Evolutionary conservation across 2,329 filamentous ascomycete genomes (phyloP).

Genomic region (Diaporthe vexans): DNA sequence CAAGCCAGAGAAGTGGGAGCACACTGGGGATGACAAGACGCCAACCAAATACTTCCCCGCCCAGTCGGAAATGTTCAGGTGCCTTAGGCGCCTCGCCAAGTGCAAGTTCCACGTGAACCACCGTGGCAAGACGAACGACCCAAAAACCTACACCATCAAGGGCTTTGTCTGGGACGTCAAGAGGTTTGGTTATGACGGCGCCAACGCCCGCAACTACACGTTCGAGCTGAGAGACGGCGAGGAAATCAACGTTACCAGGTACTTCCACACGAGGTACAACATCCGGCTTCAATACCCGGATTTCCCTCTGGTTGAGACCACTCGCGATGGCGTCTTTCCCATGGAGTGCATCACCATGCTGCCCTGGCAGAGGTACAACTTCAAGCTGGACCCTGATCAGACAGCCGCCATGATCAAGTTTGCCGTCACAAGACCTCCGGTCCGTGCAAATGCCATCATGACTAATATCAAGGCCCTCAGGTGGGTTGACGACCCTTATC

Average conservation of each 20-base stretch:
- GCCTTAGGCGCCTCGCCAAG: constrained; percentile 67
- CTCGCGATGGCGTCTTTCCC: constrained; percentile 68
- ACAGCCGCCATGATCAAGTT: constrained; percentile 93
- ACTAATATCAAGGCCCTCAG: constrained; percentile 75
- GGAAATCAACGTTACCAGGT: constrained; percentile 63
- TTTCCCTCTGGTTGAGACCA: constrained; percentile 71
- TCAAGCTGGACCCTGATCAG: constrained; percentile 73
- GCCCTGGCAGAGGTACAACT: constrained; percentile 71
- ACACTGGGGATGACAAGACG: neutral
- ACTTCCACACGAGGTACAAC: constrained; percentile 70
- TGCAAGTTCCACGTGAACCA: constrained; percentile 71
- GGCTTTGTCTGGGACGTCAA: constrained; percentile 61
- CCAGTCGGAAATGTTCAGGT: constrained; percentile 66
- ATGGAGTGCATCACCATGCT: constrained; percentile 71
- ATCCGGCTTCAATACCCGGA: constrained; percentile 60
- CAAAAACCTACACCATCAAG: constrained; percentile 66
- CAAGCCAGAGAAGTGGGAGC: constrained; percentile 34
- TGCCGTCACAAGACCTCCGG: constrained; percentile 81
- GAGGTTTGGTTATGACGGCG: constrained; percentile 60
- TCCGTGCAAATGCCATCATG: constrained; percentile 78
- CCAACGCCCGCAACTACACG: constrained; percentile 63
- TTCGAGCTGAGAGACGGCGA: constrained; percentile 69
- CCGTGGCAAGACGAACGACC: constrained; percentile 59
- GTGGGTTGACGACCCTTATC: constrained; percentile 77
- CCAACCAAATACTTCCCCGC: constrained; percentile 33